Evolutionary conservation across 116 monocot genomes (phyloP).

Genomic region (Trichopus zeylanicus): DNA sequence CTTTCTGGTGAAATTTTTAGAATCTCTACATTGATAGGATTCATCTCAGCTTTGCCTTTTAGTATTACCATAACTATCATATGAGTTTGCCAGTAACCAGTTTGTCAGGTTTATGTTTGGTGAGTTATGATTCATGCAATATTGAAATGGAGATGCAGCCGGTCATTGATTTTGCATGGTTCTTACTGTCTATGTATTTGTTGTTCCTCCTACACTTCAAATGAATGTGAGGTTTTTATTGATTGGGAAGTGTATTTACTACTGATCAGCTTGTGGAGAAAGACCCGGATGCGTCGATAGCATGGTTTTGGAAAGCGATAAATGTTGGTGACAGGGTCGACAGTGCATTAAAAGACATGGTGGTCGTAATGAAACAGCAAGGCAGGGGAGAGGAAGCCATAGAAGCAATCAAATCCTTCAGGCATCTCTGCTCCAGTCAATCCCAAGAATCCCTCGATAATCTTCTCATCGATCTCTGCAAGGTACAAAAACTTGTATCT

Average conservation of each 20-base stretch:
- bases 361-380: slow-evolving; percentile 23
- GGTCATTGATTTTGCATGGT: neutral
- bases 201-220: too few species aligned
- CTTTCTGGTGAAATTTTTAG: too few species aligned
- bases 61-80: too few species aligned
- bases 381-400: slow-evolving; percentile 24
- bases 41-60: too few species aligned
- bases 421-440: slow-evolving; percentile 17
- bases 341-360: slow-evolving; percentile 30
- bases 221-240: neutral
- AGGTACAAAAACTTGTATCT: slow-evolving; percentile 4
- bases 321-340: slow-evolving; percentile 18
- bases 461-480: slow-evolving; percentile 25
- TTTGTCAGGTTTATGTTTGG: too few species aligned
- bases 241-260: neutral
- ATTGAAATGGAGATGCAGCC: too few species aligned
- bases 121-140: too few species aligned
- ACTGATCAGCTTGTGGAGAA: slow-evolving; percentile 19
- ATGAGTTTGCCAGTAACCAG: too few species aligned
- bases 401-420: slow-evolving; percentile 22
- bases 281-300: too few species aligned
- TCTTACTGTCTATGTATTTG: too few species aligned
- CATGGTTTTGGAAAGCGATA: slow-evolving; percentile 28
- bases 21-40: too few species aligned
- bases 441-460: slow-evolving; percentile 26